Evolutionary conservation across 163 green algal genomes (phyloP), one percentile per base, ranked within the genome.

Genomic region (Prototheca wickerhamii): DNA sequence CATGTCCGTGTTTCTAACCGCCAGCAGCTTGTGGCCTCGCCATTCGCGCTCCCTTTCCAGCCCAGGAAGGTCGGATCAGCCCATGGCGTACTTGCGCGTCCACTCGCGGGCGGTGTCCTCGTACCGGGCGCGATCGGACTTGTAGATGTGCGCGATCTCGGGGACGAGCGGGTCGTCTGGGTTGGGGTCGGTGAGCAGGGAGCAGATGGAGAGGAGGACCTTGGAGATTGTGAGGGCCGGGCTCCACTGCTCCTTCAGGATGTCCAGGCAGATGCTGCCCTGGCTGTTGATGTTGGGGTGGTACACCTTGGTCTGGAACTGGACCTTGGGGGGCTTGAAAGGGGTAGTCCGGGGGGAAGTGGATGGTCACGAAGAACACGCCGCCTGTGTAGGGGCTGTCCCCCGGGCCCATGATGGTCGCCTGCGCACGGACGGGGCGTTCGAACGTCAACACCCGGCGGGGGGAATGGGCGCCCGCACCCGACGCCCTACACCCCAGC

Each of bases 161-260:
- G 79, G 79, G 17, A 86, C 80, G 40, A 86, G 51, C 25, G 80
- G 80, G 54, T 86, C 80, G 61, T 85, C 75, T 20, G 86, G 85
- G 73, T 98, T 96, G 35, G 88, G 84, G 65, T 97, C 88, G 23
- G 84, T 95, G 1, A 98, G 76, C 65, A 98, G 83, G 3, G 89
- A 95, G 76, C 87, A 94, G 60, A 98, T 92, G 58, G 88, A 95
- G 23, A 95, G 82, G 58, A 98, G 75, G 26, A 98, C 92, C 83
- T 99, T 99, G 28, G 86, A 96, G 58, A 99, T 95, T 25, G 93
- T 98, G 1, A 99, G 78, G 3, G 93, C 93, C 6, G 93, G 93
- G 64, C 81, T 94, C 93, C 93, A 99, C 78, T 99, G 93, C 72
- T 98, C 93, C 77, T 99, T 98, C 18, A 98, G 73, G 60, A 98